Evolutionary conservation across 208 protist genomes (phyloP).

Genomic region (Dictyostelium gargantuum): DNA sequence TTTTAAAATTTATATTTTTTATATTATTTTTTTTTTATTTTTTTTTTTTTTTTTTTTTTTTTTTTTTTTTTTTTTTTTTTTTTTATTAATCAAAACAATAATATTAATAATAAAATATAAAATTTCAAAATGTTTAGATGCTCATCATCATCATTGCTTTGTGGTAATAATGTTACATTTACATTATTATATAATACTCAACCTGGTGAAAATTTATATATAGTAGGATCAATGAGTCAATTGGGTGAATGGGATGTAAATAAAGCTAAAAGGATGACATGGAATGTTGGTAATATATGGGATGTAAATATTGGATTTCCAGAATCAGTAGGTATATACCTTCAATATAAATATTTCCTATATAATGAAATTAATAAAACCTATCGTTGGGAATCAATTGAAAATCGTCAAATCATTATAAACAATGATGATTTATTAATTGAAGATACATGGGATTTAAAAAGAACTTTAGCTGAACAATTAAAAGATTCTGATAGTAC

Average conservation of each 20-base stretch:
- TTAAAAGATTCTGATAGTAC: neutral
- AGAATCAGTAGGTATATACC: neutral
- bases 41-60: neutral
- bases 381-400: neutral
- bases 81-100: neutral
- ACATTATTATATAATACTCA: slow-evolving; percentile 6
- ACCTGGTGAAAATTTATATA: slow-evolving; percentile 14
- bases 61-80: neutral
- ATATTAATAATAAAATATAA: neutral
- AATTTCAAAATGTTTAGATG: slow-evolving; percentile 26
- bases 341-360: slow-evolving; percentile 51
- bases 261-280: slow-evolving; percentile 38
- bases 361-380: slow-evolving; percentile 3
- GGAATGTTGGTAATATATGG: slow-evolving; percentile 41
- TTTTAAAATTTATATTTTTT: no score
- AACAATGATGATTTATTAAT: neutral
- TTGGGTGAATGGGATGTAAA: neutral
- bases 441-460: neutral
- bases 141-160: slow-evolving; percentile 28
- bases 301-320: slow-evolving; percentile 17
- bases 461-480: neutral
- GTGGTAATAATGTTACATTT: slow-evolving; percentile 55
- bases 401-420: neutral
- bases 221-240: neutral
- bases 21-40: no score